These are phyloP conservation scores for Claviceps monticola DNA, from an alignment of 2,329 filamentous ascomycete genomes.

Conservation along the genomic window DNA sequence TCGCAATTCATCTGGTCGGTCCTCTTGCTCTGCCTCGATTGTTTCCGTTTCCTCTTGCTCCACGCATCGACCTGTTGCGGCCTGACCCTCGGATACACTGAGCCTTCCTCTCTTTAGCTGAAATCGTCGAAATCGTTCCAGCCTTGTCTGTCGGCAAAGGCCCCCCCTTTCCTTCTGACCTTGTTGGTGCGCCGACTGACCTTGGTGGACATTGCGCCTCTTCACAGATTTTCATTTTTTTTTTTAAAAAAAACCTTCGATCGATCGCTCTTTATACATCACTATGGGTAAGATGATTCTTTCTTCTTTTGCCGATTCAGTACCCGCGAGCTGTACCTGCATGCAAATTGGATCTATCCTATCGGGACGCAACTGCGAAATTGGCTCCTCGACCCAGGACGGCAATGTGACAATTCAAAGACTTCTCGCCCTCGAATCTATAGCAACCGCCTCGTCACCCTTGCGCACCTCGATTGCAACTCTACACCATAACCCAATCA, in stretches of 20 bases:
- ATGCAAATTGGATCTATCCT: slow-evolving; percentile 10
- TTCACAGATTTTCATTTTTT: slow-evolving; percentile 11
- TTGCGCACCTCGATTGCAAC: neutral
- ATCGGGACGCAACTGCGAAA: slow-evolving; percentile 10
- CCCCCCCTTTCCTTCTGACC: slow-evolving; percentile 12
- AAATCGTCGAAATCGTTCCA: neutral
- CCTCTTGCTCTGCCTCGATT: neutral
- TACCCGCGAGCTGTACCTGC: neutral
- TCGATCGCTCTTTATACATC: slow-evolving; percentile 25
- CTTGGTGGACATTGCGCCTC: neutral
- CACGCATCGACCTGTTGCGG: neutral
- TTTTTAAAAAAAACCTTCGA: slow-evolving; percentile 8
- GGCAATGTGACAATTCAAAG: slow-evolving; percentile 3
- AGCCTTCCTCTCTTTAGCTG: neutral
- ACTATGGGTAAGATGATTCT: slow-evolving; percentile 27
- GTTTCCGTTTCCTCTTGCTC: neutral
- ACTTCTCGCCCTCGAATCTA: neutral
- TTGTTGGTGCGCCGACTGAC: slow-evolving; percentile 11
- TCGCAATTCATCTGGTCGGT: neutral
- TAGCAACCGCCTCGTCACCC: slow-evolving; percentile 3
- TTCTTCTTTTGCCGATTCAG: slow-evolving; percentile 12
- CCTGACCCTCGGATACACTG: neutral
- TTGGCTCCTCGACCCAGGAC: slow-evolving; percentile 5
- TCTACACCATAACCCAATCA: slow-evolving; percentile 10
- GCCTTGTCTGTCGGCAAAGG: neutral